Base-by-base conservation (phyloP, 306 rosid genomes). In the Prunus padus region DNA sequence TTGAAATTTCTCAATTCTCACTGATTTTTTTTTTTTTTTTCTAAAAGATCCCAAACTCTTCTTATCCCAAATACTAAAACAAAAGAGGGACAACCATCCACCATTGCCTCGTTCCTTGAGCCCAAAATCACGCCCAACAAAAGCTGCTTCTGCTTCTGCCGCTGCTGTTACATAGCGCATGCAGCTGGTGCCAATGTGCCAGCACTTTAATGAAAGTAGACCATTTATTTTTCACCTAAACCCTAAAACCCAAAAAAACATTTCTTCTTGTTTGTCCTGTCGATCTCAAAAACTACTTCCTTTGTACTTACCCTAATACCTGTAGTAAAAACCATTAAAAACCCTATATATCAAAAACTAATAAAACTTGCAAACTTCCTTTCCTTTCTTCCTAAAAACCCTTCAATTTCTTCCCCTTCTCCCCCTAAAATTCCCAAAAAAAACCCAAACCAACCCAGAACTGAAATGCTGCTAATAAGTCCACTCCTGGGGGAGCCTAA, bases 401-500 rank as follows among this genome's bases (percentile, higher is more conserved):
- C 37, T 52, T 30, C 69, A 54, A 31, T 33, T 56, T 28, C 15
- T 54, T 40, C 19, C n/a, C 12, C n/a, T n/a, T n/a, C 68, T 61
- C 19, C 15, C 28, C 70, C 56, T 11, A 28, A 16, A 64, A 10
- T 42, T 33, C 50, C 83, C 59, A 52, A 73, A 65, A 3, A 37
- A 37, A 67, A 67, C 8, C 14, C 15, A 40, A 76, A 61, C 18
- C 47, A 31, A 20, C 65, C 55, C 19, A 10, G 37, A 71, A 63
- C 12, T 51, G 11, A 3, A 16, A 45, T n/a, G 15, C 26, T 64
- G 51, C 69, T 51, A 89, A 28, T 92, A 92, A 44, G 93, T 87
- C 97, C 96, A 92, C 52, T 93, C 98, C 30, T 79, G 87, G 4
- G 98, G 98, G 12, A 93, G 82, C 72, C 81, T 80, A 69, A 91